phyloP scores from a whole-genome alignment of 768 basidiomycete genomes.

The Termitomyces sp. region DNA sequence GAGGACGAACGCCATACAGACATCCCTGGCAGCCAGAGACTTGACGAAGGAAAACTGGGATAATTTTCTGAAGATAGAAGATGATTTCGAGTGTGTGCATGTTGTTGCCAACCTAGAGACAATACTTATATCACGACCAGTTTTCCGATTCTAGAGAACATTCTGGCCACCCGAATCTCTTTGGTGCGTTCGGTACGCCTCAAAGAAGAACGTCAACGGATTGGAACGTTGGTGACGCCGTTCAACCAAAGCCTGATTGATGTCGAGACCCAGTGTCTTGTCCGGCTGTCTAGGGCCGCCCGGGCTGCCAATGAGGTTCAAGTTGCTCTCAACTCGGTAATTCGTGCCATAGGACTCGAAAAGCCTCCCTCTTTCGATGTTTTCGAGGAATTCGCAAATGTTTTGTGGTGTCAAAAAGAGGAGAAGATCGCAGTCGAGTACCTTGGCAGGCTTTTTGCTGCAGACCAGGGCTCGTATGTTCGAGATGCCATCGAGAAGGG shows the following conservation, averaged over 20 bases:
- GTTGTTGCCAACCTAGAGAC: not conserved
- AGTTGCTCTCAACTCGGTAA: constrained; percentile 80
- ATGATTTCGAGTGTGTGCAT: constrained; percentile 61
- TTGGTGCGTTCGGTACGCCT: constrained; percentile 68
- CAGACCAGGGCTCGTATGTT: constrained; percentile 15
- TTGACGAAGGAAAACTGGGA: constrained; percentile 30
- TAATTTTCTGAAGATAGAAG: constrained; percentile 41
- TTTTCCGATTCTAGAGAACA: constrained; percentile 67
- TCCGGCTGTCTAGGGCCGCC: constrained; percentile 69
- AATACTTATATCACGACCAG: constrained; percentile 21
- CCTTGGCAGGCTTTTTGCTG: constrained; percentile 36
- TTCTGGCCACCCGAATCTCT: constrained; percentile 78
- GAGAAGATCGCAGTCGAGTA: constrained; percentile 77
- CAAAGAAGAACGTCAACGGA: constrained; percentile 68
- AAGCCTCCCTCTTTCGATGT: constrained; percentile 40
- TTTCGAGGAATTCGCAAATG: constrained; percentile 80
- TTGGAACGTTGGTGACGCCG: constrained; percentile 63
- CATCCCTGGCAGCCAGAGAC: constrained; percentile 25
- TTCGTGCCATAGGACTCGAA: constrained; percentile 66
- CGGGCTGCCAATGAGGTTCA: constrained; percentile 64
- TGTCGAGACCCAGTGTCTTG: constrained; percentile 65
- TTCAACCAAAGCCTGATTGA: constrained; percentile 44
- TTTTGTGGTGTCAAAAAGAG: constrained; percentile 86
- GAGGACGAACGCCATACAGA: constrained; percentile 35
- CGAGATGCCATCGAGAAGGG: constrained; percentile 7